A percentile compares a stretch with the other conserved stretches of the same genome.
These are phyloP conservation scores for Sphagnum magellanicum DNA, from an alignment of 228 moss, liverwort and hornwort species.

Conservation along the genomic window DNA sequence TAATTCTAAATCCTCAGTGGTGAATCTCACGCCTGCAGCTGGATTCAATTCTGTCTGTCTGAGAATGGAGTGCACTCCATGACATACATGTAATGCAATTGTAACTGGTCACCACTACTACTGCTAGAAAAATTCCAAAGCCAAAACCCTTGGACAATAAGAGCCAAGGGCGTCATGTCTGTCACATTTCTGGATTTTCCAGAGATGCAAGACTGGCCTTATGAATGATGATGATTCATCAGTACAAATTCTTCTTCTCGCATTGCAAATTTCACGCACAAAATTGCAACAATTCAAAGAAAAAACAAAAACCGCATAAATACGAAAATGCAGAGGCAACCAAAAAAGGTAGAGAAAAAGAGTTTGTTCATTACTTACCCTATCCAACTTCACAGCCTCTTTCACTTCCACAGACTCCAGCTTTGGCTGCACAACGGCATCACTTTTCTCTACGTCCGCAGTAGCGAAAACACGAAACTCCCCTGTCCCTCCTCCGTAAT, in stretches of 20 bases:
- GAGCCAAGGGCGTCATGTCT: too few species aligned
- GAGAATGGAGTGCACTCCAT: too few species aligned
- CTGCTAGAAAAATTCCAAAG: too few species aligned
- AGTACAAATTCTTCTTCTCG: not conserved
- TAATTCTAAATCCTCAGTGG: too few species aligned
- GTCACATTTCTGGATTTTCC: not conserved
- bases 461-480: conserved; percentile 19
- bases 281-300: too few species aligned
- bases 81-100: too few species aligned
- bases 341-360: not conserved
- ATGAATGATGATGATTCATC: not conserved
- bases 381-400: conserved; percentile 34
- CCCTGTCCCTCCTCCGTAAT: not conserved
- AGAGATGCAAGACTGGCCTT: not conserved
- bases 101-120: too few species aligned
- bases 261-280: not conserved
- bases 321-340: not conserved
- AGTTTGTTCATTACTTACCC: conserved; percentile 10
- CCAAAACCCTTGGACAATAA: too few species aligned
- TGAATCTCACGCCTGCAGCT: too few species aligned
- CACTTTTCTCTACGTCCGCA: conserved; percentile 30
- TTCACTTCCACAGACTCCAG: conserved; percentile 11
- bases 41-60: too few species aligned
- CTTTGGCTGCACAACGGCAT: conserved; percentile 2
- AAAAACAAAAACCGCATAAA: too few species aligned